Percentiles rank a stretch among this genome's conserved stretches.
Evolutionary conservation across 352 stramenopile genomes (phyloP).

Genomic region (Globisporangium heterothallicum): DNA sequence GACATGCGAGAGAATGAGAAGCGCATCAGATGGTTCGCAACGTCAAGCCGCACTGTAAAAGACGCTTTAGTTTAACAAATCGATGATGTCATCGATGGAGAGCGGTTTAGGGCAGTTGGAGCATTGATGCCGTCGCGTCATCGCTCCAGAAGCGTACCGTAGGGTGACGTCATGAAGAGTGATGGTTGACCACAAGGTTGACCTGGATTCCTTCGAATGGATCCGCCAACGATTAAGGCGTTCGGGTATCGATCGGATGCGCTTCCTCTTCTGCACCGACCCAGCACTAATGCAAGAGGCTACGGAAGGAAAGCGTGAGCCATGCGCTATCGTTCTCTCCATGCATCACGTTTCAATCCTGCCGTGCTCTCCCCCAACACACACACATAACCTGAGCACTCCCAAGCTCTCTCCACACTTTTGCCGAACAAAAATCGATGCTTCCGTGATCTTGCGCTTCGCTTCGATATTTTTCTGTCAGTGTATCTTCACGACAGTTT

Average conservation of each 20-base stretch:
- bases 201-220: not conserved
- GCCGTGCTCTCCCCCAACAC: no score
- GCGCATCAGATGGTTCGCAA: constrained; percentile 5
- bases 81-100: constrained; percentile 4
- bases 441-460: not conserved
- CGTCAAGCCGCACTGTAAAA: not conserved
- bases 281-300: no score
- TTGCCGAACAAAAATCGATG: no score
- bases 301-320: no score
- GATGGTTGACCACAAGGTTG: constrained; percentile 4
- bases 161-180: constrained; percentile 8
- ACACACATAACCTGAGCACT: no score
- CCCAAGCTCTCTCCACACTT: no score
- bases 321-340: no score
- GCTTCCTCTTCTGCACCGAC: no score
- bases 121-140: constrained; percentile 8
- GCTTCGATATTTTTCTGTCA: not conserved
- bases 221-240: not conserved
- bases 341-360: no score
- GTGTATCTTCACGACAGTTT: not conserved
- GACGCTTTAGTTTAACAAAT: constrained; percentile 1
- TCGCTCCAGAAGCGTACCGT: not conserved
- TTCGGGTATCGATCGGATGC: no score
- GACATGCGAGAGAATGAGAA: not conserved
- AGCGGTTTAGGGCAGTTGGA: not conserved